Evolutionary conservation across 169 alveolate genomes (phyloP).

Genomic region (Eimeria brunetti): DNA sequence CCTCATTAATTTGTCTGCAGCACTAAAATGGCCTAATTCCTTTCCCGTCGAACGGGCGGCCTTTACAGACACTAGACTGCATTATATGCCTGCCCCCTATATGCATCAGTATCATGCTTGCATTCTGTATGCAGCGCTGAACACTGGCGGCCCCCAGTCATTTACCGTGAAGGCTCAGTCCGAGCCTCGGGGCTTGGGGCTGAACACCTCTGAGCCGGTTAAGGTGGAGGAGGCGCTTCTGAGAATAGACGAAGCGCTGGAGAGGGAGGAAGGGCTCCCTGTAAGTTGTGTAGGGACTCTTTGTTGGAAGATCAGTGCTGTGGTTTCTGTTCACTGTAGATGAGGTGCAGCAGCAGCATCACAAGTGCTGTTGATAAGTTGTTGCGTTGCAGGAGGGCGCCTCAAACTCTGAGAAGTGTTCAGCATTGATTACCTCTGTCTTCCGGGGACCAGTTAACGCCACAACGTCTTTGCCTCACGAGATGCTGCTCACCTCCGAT

Average conservation of each 20-base stretch:
- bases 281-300: not conserved
- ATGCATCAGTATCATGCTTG: not conserved
- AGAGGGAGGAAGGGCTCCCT: not conserved
- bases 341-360: too few species aligned
- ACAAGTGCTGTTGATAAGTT: not conserved
- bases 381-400: constrained; percentile 6
- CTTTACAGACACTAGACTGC: too few species aligned
- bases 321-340: too few species aligned
- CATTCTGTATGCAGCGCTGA: not conserved
- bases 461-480: not conserved
- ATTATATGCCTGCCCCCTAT: not conserved
- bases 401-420: not conserved
- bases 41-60: too few species aligned
- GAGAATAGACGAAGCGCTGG: constrained; percentile 15
- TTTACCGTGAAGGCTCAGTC: constrained; percentile 36
- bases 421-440: not conserved
- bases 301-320: not conserved
- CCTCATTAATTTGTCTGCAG: too few species aligned
- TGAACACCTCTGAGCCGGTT: constrained; percentile 12
- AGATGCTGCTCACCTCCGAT: not conserved
- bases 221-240: not conserved
- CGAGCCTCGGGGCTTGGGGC: constrained; percentile 50
- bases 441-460: not conserved
- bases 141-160: not conserved
- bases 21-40: too few species aligned